Evolutionary conservation across 345 rosid genomes (phyloP).

Genomic region (Conringia planisiliqua): DNA sequence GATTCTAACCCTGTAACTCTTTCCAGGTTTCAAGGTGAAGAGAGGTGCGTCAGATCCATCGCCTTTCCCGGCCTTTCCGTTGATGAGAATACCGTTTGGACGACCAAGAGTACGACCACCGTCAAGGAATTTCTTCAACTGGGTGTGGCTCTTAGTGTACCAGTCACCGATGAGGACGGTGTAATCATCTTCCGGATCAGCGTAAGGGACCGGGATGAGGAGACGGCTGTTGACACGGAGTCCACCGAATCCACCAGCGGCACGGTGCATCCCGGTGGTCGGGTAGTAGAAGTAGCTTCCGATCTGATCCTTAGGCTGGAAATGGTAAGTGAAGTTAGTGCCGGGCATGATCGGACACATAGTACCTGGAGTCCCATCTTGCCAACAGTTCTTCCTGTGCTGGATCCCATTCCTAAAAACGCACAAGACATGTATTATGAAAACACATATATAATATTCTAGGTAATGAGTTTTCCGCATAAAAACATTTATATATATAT

Average conservation of each 20-base stretch:
- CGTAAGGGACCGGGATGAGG: slow-evolving; percentile 69
- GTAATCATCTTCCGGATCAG: slow-evolving; percentile 63
- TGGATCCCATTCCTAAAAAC: slow-evolving; percentile 63
- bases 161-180: slow-evolving; percentile 61
- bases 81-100: slow-evolving; percentile 62
- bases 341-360: slow-evolving; percentile 73
- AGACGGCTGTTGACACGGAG: slow-evolving; percentile 63
- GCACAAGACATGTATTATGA: background rate
- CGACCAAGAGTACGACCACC: slow-evolving; percentile 51
- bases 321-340: slow-evolving; percentile 67
- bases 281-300: slow-evolving; percentile 75
- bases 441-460: no score
- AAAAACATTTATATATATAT: background rate
- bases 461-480: background rate
- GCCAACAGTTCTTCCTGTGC: slow-evolving; percentile 85
- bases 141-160: slow-evolving; percentile 54
- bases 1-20: slow-evolving; percentile 58
- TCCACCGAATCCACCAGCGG: slow-evolving; percentile 70
- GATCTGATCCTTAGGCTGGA: slow-evolving; percentile 90
- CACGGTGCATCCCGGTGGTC: slow-evolving; percentile 43
- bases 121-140: slow-evolving; percentile 42
- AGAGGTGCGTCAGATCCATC: slow-evolving; percentile 41
- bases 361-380: slow-evolving; percentile 68
- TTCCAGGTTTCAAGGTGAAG: slow-evolving; percentile 56
- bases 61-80: slow-evolving; percentile 47